phyloP scores from a whole-genome alignment of 2,329 filamentous ascomycete species.

The Fusarium anguioides region DNA sequence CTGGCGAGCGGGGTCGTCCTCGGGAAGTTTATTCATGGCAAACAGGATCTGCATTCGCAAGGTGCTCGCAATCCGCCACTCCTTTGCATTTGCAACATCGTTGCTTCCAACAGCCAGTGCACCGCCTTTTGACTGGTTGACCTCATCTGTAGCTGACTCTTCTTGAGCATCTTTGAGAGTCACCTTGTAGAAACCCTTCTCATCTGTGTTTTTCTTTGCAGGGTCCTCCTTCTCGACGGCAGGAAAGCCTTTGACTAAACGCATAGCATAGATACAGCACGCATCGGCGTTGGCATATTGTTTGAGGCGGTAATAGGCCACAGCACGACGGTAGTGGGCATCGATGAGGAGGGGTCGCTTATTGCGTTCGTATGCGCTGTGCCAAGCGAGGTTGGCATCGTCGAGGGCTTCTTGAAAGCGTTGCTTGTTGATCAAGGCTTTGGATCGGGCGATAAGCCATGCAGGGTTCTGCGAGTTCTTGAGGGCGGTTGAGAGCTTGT shows the following conservation, averaged over 20 bases:
- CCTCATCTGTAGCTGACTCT: constrained; percentile 47
- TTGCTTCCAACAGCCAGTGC: constrained; percentile 4
- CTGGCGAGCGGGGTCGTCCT: constrained; percentile 59
- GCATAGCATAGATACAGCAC: constrained; percentile 71
- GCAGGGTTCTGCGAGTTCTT: constrained; percentile 73
- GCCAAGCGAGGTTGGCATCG: constrained; percentile 75
- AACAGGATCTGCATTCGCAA: constrained; percentile 61
- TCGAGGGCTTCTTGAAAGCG: constrained; percentile 72
- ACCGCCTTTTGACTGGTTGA: constrained; percentile 39
- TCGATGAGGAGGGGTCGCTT: constrained; percentile 80
- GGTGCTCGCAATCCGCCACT: constrained; percentile 56
- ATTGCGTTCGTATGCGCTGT: constrained; percentile 72
- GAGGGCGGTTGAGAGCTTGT: constrained; percentile 75
- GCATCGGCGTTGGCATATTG: constrained; percentile 80
- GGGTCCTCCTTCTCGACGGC: constrained; percentile 50
- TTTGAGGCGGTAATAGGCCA: constrained; percentile 76
- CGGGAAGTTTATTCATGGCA: constrained; percentile 57
- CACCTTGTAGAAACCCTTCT: constrained; percentile 60
- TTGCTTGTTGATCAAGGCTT: constrained; percentile 75
- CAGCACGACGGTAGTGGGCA: constrained; percentile 83
- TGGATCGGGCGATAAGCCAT: constrained; percentile 86
- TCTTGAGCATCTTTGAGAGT: constrained; percentile 48
- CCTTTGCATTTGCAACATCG: constrained; percentile 28
- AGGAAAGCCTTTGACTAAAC: constrained; percentile 49
- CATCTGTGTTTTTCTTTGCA: constrained; percentile 51